These are phyloP conservation scores for Achaetomium macrosporum DNA, from an alignment of 2,329 filamentous ascomycete genomes.

Conservation along the genomic window DNA sequence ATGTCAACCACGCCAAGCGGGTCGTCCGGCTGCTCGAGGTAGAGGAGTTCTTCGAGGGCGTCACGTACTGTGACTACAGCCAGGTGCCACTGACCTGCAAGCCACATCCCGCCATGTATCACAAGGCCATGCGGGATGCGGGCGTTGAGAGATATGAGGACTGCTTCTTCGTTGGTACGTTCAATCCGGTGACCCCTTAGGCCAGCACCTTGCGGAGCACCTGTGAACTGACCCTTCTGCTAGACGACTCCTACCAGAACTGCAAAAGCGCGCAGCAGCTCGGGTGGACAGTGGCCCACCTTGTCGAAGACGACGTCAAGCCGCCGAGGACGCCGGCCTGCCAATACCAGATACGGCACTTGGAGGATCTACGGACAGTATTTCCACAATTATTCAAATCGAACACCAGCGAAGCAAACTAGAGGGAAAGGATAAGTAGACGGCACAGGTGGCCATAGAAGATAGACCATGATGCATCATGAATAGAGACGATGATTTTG, in stretches of 20 bases:
- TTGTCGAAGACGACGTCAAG: slow-evolving; percentile 70
- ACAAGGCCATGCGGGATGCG: slow-evolving; percentile 83
- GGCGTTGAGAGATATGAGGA: slow-evolving; percentile 60
- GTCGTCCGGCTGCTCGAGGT: slow-evolving; percentile 76
- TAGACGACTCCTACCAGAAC: slow-evolving; percentile 84
- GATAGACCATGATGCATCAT: not conserved
- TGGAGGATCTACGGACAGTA: slow-evolving; percentile 67
- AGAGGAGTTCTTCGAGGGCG: slow-evolving; percentile 86
- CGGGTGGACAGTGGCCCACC: slow-evolving; percentile 82
- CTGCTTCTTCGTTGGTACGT: slow-evolving; percentile 89
- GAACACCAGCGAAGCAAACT: not conserved
- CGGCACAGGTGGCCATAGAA: not conserved
- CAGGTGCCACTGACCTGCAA: slow-evolving; percentile 75
- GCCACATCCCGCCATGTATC: slow-evolving; percentile 74
- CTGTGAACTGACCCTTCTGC: slow-evolving; percentile 1
- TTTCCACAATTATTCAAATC: slow-evolving; percentile 84
- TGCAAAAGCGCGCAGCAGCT: slow-evolving; percentile 68
- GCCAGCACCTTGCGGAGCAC: not conserved
- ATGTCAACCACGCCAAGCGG: slow-evolving; percentile 76
- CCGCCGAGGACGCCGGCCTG: slow-evolving; percentile 60
- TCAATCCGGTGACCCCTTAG: not conserved
- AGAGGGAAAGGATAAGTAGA: not conserved
- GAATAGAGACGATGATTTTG: not conserved
- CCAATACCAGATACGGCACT: slow-evolving; percentile 66
- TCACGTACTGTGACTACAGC: slow-evolving; percentile 90